Evolutionary conservation across 495 filamentous ascomycete genomes (phyloP).

Genomic region (Penicillium fimorum): DNA sequence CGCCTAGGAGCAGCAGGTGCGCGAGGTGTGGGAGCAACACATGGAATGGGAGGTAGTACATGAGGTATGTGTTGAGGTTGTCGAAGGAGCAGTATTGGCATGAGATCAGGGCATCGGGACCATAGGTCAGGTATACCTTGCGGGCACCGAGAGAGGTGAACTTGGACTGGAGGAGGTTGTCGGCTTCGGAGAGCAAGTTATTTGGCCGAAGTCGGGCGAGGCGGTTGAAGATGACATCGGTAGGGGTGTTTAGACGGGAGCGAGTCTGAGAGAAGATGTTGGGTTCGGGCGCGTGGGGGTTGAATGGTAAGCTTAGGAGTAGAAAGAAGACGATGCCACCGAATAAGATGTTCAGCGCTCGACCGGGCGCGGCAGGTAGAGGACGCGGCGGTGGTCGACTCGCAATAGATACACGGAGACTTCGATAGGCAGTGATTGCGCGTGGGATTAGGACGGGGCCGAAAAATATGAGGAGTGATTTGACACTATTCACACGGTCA

Average conservation of each 20-base stretch:
- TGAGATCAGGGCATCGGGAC: conserved; percentile 63
- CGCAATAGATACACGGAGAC: conserved; percentile 55
- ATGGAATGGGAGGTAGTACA: conserved; percentile 72
- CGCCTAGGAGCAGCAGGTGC: conserved; percentile 66
- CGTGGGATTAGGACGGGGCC: conserved; percentile 80
- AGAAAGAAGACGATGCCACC: conserved; percentile 55
- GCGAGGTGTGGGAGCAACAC: conserved; percentile 73
- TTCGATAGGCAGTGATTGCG: conserved; percentile 67
- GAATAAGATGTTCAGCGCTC: conserved; percentile 62
- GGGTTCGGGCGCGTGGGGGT: conserved; percentile 54
- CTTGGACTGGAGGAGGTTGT: conserved; percentile 62
- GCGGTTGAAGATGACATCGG: conserved; percentile 81
- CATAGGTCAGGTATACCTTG: conserved; percentile 79
- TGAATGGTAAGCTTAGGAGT: conserved; percentile 65
- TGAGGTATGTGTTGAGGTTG: conserved; percentile 66
- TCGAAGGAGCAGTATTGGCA: conserved; percentile 85
- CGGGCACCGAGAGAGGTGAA: conserved; percentile 69
- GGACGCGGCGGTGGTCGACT: conserved; percentile 55
- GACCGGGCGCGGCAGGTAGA: conserved; percentile 39
- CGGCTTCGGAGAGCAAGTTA: conserved; percentile 53
- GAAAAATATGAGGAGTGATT: conserved; percentile 79
- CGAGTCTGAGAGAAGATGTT: conserved; percentile 79
- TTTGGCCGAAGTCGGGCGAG: conserved; percentile 60
- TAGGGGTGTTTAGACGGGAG: conserved; percentile 79
- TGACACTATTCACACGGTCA: conserved; percentile 52